These are phyloP conservation scores for Nothophytophthora sp. DNA, from an alignment of 352 stramenopile genomes.

Conservation along the genomic window DNA sequence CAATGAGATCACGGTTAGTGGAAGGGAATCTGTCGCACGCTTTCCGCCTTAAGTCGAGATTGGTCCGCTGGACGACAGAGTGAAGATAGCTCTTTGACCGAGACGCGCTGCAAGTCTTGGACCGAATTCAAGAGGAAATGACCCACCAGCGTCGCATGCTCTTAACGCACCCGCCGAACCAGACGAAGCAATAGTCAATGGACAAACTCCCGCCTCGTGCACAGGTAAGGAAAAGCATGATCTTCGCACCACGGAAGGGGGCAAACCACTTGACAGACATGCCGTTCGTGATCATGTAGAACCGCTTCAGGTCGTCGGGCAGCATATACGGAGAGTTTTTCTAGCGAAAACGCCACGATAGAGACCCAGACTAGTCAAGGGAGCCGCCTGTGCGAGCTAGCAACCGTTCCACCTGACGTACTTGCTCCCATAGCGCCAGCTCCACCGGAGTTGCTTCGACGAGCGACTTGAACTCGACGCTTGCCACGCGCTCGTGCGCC, in stretches of 20 bases:
- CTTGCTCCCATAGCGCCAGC: constrained; percentile 68
- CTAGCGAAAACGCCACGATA: too few relatives aligned
- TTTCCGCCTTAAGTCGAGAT: constrained; percentile 28
- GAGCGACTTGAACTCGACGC: constrained; percentile 55
- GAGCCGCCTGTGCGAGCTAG: not conserved
- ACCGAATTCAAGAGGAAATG: constrained; percentile 68
- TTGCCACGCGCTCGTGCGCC: constrained; percentile 50
- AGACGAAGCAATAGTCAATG: not conserved
- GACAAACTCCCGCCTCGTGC: too few relatives aligned
- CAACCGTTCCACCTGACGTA: constrained; percentile 10
- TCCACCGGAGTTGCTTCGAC: constrained; percentile 53
- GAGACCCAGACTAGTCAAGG: not conserved
- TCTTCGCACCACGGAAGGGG: constrained; percentile 41
- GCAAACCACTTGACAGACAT: constrained; percentile 77
- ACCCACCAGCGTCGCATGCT: constrained; percentile 47
- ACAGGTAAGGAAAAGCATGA: too few relatives aligned
- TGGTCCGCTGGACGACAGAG: constrained; percentile 46
- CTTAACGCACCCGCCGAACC: too few relatives aligned
- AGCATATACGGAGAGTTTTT: constrained; percentile 60
- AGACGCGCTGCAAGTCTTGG: constrained; percentile 51
- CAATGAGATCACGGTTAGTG: not conserved
- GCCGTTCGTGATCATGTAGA: constrained; percentile 70
- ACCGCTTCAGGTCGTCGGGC: constrained; percentile 67
- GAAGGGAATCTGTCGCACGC: constrained; percentile 4
- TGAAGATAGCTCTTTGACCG: constrained; percentile 34